These are phyloP conservation scores for Quercus dentata DNA, from an alignment of 306 rosid species.

Conservation along the genomic window DNA sequence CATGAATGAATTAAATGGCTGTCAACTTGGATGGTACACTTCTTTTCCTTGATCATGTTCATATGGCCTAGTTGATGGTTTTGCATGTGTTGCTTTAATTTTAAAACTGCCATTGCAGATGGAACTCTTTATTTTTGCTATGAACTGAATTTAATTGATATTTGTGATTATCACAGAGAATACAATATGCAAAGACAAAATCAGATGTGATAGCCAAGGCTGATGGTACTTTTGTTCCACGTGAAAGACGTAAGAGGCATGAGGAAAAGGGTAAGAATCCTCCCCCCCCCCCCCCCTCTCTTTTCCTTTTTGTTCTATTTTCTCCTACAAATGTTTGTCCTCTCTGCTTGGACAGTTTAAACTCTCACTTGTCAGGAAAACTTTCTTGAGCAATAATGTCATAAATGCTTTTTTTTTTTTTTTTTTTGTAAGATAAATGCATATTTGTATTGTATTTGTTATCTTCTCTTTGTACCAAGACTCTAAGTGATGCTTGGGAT, in stretches of 20 bases:
- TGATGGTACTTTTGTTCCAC: conserved; percentile 83
- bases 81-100: conserved; percentile 6
- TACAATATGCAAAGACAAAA: conserved; percentile 88
- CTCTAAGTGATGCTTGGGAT: not conserved
- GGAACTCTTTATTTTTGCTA: conserved; percentile 11
- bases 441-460: not conserved
- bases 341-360: not conserved
- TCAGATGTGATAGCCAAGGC: conserved; percentile 80
- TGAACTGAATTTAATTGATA: conserved; percentile 15
- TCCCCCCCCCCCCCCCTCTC: not conserved
- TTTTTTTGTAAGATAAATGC: not conserved
- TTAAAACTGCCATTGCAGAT: not conserved
- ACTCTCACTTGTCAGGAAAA: not conserved
- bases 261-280: conserved; percentile 69
- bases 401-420: not conserved
- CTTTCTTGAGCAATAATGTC: not conserved
- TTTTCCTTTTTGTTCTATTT: not conserved
- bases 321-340: not conserved
- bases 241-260: conserved; percentile 82
- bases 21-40: not conserved
- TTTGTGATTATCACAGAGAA: conserved; percentile 51
- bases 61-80: not conserved
- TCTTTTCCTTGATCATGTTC: not conserved
- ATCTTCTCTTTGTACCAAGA: not conserved
- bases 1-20: not conserved